Conservation (phyloP, 208 protist genomes). For the Crithidia expoeki region DNA sequence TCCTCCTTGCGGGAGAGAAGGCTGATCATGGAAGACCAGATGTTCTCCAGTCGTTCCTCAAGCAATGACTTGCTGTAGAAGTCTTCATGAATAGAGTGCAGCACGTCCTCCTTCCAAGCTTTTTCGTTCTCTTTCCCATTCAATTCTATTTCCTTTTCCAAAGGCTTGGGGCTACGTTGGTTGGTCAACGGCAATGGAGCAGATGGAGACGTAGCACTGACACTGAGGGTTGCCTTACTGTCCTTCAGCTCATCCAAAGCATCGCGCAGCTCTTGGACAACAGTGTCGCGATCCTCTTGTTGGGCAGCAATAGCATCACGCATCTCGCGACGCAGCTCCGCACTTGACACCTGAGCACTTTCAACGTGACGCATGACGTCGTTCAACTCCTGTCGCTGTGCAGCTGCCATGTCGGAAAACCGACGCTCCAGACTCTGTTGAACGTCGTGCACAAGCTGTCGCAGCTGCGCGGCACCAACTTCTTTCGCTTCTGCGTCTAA, state of each 20-base stretch:
- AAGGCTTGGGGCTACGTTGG: not conserved
- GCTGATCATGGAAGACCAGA: slow-evolving; percentile 67
- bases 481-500: not conserved
- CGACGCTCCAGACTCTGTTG: not conserved
- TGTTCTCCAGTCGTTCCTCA: slow-evolving; percentile 75
- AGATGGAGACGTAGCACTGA: no score
- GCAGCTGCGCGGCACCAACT: not conserved
- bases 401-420: not conserved
- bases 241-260: slow-evolving; percentile 10
- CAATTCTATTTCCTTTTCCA: not conserved
- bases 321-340: slow-evolving; percentile 17
- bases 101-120: slow-evolving; percentile 10
- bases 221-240: no score
- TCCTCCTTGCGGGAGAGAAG: slow-evolving; percentile 78
- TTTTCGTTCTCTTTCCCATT: slow-evolving; percentile 2
- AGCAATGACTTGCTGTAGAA: slow-evolving; percentile 51
- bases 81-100: slow-evolving; percentile 20
- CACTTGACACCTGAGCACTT: not conserved
- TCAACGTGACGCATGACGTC: not conserved
- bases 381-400: not conserved
- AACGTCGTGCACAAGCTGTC: not conserved
- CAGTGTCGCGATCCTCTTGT: not conserved
- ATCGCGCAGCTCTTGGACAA: slow-evolving; percentile 6
- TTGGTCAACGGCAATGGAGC: not conserved
- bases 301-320: not conserved